Evolutionary conservation across 148 eudicot genomes (phyloP).

Genomic region (Camellia sinensis): DNA sequence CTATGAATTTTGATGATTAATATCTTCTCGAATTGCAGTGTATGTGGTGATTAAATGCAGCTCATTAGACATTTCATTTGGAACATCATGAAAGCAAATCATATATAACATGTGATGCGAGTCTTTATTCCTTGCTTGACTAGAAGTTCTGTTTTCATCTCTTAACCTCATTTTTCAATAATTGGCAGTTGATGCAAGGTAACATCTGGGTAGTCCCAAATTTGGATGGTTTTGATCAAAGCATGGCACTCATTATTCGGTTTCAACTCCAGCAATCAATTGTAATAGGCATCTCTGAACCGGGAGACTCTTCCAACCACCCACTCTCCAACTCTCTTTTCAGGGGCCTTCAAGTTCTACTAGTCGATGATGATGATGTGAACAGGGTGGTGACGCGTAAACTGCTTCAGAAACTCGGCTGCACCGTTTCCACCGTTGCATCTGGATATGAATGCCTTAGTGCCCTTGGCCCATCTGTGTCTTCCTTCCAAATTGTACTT

Average conservation of each 20-base stretch:
- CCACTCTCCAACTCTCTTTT: conserved; percentile 34
- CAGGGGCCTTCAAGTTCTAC: conserved; percentile 62
- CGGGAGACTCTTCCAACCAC: conserved; percentile 45
- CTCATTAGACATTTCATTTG: background rate
- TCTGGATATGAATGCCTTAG: conserved; percentile 74
- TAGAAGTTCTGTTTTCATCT: background rate
- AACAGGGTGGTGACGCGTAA: conserved; percentile 68
- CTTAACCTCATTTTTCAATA: background rate
- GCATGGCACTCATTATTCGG: conserved; percentile 68
- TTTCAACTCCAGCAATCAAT: conserved; percentile 61
- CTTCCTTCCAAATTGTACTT: conserved; percentile 49
- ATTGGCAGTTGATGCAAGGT: conserved; percentile 84
- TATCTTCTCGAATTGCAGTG: background rate
- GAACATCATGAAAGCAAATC: background rate
- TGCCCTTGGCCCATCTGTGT: conserved; percentile 36
- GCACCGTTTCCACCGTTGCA: conserved; percentile 51
- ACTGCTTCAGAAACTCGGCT: conserved; percentile 69
- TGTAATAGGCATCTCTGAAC: conserved; percentile 40
- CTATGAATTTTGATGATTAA: background rate
- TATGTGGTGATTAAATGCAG: background rate
- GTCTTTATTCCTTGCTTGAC: background rate
- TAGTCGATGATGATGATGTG: conserved; percentile 69
- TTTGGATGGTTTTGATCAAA: conserved; percentile 59
- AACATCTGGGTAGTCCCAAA: conserved; percentile 67
- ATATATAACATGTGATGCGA: too few relatives aligned